Conservation (phyloP, 2,329 filamentous ascomycete species). For the Cercospora janseana region DNA sequence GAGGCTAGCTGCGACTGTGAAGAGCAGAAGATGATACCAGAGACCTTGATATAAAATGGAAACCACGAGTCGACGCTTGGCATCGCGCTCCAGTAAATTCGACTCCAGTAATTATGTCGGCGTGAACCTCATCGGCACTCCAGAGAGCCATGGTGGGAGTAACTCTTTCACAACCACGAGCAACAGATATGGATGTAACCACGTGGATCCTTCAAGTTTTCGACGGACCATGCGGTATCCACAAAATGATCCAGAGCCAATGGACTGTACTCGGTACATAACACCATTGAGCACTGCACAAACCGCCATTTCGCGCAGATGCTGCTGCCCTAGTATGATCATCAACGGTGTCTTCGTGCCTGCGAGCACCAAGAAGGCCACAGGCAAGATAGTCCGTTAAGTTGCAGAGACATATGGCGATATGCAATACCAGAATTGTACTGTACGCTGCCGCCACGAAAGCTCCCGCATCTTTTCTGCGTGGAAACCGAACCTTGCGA, state of each 20-base stretch:
- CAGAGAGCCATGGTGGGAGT: neutral
- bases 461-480: neutral
- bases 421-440: slow-evolving; percentile 11
- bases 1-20: neutral
- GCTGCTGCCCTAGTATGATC: neutral
- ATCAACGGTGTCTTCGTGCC: neutral
- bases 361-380: neutral
- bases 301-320: neutral
- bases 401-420: neutral
- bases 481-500: slow-evolving; percentile 9
- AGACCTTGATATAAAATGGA: slow-evolving; percentile 6
- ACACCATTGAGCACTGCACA: neutral
- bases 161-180: slow-evolving; percentile 1
- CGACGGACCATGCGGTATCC: slow-evolving; percentile 10
- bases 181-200: slow-evolving; percentile 1
- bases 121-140: slow-evolving; percentile 11
- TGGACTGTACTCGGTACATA: neutral
- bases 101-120: slow-evolving; percentile 5
- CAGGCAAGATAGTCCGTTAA: slow-evolving; percentile 4
- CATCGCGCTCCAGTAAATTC: slow-evolving; percentile 12
- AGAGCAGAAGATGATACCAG: slow-evolving; percentile 11
- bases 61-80: neutral
- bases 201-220: neutral
- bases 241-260: slow-evolving; percentile 10
- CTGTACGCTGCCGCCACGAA: slow-evolving; percentile 9